Evolutionary conservation across 352 stramenopile genomes (phyloP), one percentile per base, ranked within the genome.

Genomic region (Pythium insidiosum): DNA sequence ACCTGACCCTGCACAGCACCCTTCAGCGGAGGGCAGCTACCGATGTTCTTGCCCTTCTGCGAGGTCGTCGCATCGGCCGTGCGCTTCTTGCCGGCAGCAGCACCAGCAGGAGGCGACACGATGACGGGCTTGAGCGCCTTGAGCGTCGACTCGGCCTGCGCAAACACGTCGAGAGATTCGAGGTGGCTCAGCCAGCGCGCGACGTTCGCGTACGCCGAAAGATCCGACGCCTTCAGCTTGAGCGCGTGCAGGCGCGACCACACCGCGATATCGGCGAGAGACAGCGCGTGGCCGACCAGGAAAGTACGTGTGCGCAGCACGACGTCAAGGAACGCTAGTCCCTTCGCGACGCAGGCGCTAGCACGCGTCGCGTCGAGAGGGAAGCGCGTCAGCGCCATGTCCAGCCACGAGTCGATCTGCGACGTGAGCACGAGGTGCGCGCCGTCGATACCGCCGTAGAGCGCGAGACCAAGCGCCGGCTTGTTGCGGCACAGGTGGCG

Each of bases 241-340:
- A 68, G 47, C 23, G 62, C 56, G 6, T 58, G 29, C 4, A 98
- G 23, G 2, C 77, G 62, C 11, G 83, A 69, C 85, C 89, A 99
- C 7, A 98, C 56, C 6, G 87, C 89, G 33, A 98, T 71, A 71
- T 99, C 97, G 1, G 96, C 97, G 16, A 99, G 74, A n/a, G n/a
- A n/a, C n/a, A n/a, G n/a, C n/a, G n/a, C n/a, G n/a, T n/a, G n/a
- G n/a, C n/a, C n/a, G n/a, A 98, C 84, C 37, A 99, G 62, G 61
- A 97, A 99, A 3, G 95, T 99, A 34, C 81, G 68, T 10, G 73
- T 71, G 35, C 77, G 68, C 24, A 99, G 68, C 34, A 93, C 61
- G 7, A 78, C 75, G 61, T 98, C 73, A 30, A 99, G 57, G 12
- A 94, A 88, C 44, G 76, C 71, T 4, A 91, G 59, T 9, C 84